Evolutionary conservation across 2,329 filamentous ascomycete species (phyloP), one percentile per base, ranked within the genome.

Genomic region (Microsporum canis): DNA sequence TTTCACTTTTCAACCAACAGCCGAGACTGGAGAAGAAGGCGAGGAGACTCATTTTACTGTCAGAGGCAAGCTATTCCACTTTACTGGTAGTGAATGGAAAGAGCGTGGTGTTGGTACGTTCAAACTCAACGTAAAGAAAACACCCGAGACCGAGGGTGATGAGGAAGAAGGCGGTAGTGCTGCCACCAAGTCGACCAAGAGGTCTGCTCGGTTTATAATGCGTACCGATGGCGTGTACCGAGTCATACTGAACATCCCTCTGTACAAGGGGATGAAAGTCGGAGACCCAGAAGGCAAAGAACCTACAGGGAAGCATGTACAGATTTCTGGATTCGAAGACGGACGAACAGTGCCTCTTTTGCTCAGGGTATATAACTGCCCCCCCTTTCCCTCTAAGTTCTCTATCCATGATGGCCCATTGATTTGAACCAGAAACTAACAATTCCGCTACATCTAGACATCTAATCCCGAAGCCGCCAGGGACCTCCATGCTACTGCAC

Each of bases 171-270:
- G 83, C 36, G 63, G 58, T 34, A 29, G 57, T 41, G n/a, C 38
- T 57, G 17, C 64, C 59, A 60, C 38, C 14, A 27, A n/a, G 17
- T n/a, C 33, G 23, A 17, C 38, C 61, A 81, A 71, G 59, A 73
- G 73, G 41, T 78, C 77, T 63, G 82, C 87, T 29, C 87, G 92
- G 47, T 82, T 97, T 66, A 82, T 97, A 63, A 91, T 96, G 85
- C 87, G 92, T 17, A 90, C 95, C 66, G 91, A 96, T 69, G 90
- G 91, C 63, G 94, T 89, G 0, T 85, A 91, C 68, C 84, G 90
- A 27, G 85, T 97, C 60, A 86, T 96, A 64, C 79, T 97, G 58
- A 97, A 97, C 75, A 89, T 88, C 0, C 84, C 86, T 0, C 80
- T 97, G 62, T 83, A 90, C 63, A 87, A 88, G 61, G 83, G 85